A percentile compares a stretch with the other conserved stretches of the same genome.
These are phyloP conservation scores for Solanum ahanhuiri DNA, from an alignment of 257 asterid species.

Conservation along the genomic window DNA sequence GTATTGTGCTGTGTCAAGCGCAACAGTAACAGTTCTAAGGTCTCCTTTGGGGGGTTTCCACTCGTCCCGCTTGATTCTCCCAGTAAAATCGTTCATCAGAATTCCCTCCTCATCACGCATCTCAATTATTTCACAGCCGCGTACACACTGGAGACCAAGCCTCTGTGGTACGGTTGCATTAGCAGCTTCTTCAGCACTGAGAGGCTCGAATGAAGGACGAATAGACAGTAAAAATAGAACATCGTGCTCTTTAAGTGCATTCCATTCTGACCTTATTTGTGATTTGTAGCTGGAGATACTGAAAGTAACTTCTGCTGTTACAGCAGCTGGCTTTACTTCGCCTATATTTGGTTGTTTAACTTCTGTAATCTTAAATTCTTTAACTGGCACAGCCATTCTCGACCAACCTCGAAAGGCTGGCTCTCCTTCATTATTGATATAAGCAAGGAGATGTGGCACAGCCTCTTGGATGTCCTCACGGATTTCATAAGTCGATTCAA, in stretches of 20 bases:
- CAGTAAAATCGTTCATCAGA: conserved; percentile 97
- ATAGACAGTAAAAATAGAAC: conserved; percentile 83
- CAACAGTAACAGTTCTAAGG: conserved; percentile 79
- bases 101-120: conserved; percentile 93
- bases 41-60: conserved; percentile 99
- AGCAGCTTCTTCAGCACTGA: conserved; percentile 81
- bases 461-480: conserved; percentile 99
- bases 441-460: conserved; percentile 90
- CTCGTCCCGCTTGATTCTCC: conserved; percentile 92
- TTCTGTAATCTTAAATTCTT: conserved; percentile 63
- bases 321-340: conserved; percentile 90
- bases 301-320: conserved; percentile 83
- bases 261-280: conserved; percentile 97
- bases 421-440: conserved; percentile 85
- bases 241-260: conserved; percentile 94
- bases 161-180: conserved; percentile 83
- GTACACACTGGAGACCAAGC: conserved; percentile 93
- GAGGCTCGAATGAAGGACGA: conserved; percentile 86
- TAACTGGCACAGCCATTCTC: conserved; percentile 96
- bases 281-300: conserved; percentile 92
- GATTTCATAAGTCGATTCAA: conserved; percentile 95
- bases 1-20: conserved; percentile 96
- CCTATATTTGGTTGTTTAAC: conserved; percentile 97
- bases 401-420: conserved; percentile 99
- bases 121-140: conserved; percentile 97